phyloP scores from a whole-genome alignment of 306 rosid species.

The Purshia tridentata region DNA sequence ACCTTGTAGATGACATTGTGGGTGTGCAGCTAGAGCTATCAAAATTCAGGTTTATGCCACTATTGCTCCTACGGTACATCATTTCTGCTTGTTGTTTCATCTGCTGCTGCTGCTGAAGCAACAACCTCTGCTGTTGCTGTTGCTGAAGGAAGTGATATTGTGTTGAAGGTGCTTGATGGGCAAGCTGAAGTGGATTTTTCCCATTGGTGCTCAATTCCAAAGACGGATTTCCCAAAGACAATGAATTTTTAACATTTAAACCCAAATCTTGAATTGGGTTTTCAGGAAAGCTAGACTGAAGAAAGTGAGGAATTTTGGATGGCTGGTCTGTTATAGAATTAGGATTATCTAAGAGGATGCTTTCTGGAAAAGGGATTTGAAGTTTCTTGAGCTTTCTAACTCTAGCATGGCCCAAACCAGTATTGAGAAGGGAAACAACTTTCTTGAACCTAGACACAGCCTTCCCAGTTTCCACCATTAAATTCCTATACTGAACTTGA shows the following conservation, averaged over 20 bases:
- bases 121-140: constrained; percentile 64
- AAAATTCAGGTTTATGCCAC: constrained; percentile 80
- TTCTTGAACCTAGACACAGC: constrained; percentile 83
- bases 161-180: constrained; percentile 47
- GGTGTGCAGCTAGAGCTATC: constrained; percentile 91
- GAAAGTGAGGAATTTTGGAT: constrained; percentile 42
- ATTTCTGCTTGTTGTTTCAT: constrained; percentile 73
- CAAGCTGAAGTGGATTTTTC: constrained; percentile 61
- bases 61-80: constrained; percentile 68
- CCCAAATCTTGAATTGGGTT: constrained; percentile 58
- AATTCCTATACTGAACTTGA: constrained; percentile 55
- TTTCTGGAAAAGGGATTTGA: constrained; percentile 57
- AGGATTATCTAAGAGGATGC: constrained; percentile 67
- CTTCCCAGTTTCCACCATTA: constrained; percentile 75
- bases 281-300: constrained; percentile 45
- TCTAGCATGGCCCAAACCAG: constrained; percentile 83
- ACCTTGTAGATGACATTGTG: constrained; percentile 85
- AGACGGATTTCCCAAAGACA: constrained; percentile 56
- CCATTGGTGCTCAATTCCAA: constrained; percentile 70
- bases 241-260: constrained; percentile 40
- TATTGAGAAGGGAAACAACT: constrained; percentile 76
- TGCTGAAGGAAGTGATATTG: constrained; percentile 64
- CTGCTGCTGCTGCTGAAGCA: constrained; percentile 60
- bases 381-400: constrained; percentile 59
- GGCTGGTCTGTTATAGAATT: constrained; percentile 42